These are phyloP conservation scores for Gastrodia elata DNA, from an alignment of 106 monocot species.

Conservation along the genomic window DNA sequence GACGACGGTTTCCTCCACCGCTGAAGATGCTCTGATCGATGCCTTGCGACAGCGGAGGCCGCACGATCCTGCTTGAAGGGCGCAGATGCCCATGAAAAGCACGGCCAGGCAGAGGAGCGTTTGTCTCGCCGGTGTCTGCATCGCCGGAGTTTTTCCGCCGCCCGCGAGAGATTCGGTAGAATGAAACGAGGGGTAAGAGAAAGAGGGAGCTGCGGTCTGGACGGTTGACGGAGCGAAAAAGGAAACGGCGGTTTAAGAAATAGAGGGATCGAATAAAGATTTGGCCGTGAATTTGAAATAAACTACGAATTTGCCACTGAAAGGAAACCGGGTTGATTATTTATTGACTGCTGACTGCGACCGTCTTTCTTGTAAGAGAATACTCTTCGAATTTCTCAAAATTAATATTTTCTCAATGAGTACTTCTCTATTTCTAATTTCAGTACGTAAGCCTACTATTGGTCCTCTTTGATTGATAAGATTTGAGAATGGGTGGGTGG, in stretches of 20 bases:
- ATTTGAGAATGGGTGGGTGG: too few species aligned
- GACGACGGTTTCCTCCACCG: background rate
- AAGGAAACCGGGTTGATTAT: background rate
- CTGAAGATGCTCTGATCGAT: background rate
- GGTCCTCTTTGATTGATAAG: too few species aligned
- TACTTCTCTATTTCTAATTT: too few species aligned
- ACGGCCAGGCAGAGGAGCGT: background rate
- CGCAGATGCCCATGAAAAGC: background rate
- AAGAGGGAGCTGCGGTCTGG: background rate
- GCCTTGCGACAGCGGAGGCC: background rate
- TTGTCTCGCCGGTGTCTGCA: background rate
- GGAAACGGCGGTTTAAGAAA: background rate
- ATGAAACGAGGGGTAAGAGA: background rate
- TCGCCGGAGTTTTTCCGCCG: background rate
- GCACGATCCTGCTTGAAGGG: background rate
- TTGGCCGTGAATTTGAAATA: background rate
- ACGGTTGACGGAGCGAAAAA: background rate
- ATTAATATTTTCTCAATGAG: too few species aligned
- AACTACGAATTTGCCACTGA: conserved; percentile 3
- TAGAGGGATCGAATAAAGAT: background rate
- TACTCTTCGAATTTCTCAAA: too few species aligned
- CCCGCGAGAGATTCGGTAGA: background rate
- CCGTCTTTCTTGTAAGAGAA: too few species aligned
- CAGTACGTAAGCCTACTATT: too few species aligned
- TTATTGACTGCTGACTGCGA: background rate